Evolutionary conservation across 2,329 filamentous ascomycete genomes (phyloP), one percentile per base, ranked within the genome.

Genomic region (Cordyceps cateniannulata): DNA sequence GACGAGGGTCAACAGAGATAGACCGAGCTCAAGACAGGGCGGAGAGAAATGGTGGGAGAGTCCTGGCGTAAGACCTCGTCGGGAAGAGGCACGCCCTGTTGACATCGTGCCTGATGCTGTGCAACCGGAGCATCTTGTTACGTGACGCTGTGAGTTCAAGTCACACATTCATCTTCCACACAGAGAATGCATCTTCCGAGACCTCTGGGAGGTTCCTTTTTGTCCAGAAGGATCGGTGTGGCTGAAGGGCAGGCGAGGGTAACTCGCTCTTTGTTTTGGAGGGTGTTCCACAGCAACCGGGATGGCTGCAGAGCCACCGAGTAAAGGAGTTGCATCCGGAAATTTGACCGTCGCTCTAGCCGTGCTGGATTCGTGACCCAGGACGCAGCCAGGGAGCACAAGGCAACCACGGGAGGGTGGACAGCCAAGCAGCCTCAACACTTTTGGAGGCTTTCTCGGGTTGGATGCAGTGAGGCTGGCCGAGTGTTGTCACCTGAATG

Each of bases 281-380:
- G 25, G 45, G 47, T 18, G 51, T 59, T 22, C 35, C 47, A 32
- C 54, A 50, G 35, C 32, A 47, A 32, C 56, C 18, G 20, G 45
- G 35, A 59, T 59, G 56, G 32, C 20, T 42, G 47, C 56, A 59
- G 32, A 59, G 45, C 47, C 45, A 50, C 45, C 32, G 47, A 42
- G 45, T 29, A 32, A 44, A 44, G 47, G 3, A 44, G 56, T 38
- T 44, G 32, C 10, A 51, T 51, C 56, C 56, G 47, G 29, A 44
- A 59, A 44, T 44, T 44, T 50, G 38, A 24, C 35, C 47, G 47
- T 44, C 14, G 45, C 24, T 51, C 44, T 14, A 48, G 53, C n/a
- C 24, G 22, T 25, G 29, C 18, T 24, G 14, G 29, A 22, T 57
- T 56, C 53, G 42, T 44, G 53, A 35, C 40, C 27, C 20, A 47